Conservation (phyloP, 2,329 filamentous ascomycete genomes). For the Sporothrix pseudoabietina region DNA sequence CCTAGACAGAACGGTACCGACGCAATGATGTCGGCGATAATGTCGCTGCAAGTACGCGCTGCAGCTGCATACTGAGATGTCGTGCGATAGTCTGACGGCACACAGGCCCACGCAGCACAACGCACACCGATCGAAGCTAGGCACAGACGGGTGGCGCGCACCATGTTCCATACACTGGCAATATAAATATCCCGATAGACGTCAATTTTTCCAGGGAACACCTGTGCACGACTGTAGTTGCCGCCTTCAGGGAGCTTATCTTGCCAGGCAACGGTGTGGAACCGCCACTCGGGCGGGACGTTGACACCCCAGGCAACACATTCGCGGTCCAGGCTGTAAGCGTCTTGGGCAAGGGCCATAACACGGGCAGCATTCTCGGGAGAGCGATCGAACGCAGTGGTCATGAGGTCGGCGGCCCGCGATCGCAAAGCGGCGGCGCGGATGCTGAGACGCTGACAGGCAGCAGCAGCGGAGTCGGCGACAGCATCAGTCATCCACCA, state of each 20-base stretch:
- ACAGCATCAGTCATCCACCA: constrained; percentile 62
- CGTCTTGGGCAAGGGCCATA: constrained; percentile 54
- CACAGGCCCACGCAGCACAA: constrained; percentile 62
- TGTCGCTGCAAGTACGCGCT: constrained; percentile 53
- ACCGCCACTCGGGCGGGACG: constrained; percentile 55
- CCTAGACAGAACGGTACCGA: constrained; percentile 64
- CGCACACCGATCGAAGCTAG: constrained; percentile 59
- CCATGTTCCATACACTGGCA: constrained; percentile 60
- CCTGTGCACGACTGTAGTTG: constrained; percentile 56
- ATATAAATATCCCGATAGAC: constrained; percentile 62
- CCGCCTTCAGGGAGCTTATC: constrained; percentile 54
- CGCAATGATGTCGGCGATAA: constrained; percentile 61
- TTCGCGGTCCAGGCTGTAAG: constrained; percentile 56
- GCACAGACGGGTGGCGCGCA: constrained; percentile 56
- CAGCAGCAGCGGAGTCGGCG: constrained; percentile 51
- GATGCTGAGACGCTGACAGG: constrained; percentile 57
- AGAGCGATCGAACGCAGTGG: constrained; percentile 47
- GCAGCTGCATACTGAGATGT: constrained; percentile 63
- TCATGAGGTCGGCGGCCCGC: constrained; percentile 55
- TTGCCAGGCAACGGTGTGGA: constrained; percentile 59
- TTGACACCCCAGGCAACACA: constrained; percentile 54
- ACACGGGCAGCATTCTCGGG: constrained; percentile 55
- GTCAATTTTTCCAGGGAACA: constrained; percentile 63
- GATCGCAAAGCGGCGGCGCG: constrained; percentile 58
- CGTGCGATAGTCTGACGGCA: constrained; percentile 63